Evolutionary conservation across 495 filamentous ascomycete genomes (phyloP).

Genomic region (Amorphotheca resinae): DNA sequence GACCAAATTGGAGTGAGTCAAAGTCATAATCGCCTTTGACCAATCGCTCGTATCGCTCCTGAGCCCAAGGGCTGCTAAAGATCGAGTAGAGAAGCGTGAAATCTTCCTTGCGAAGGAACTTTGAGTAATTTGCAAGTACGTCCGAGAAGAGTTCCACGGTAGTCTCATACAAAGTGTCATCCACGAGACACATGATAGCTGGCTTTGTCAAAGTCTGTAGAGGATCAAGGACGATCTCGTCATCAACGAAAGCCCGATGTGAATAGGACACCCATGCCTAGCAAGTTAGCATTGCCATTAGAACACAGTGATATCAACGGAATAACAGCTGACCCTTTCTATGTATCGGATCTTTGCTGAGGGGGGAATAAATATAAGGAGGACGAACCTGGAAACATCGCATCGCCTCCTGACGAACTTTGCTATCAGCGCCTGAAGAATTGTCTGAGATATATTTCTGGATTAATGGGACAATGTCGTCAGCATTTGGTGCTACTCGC

Average conservation of each 20-base stretch:
- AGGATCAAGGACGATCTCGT: conserved; percentile 37
- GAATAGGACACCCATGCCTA: conserved; percentile 60
- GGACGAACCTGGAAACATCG: conserved; percentile 44
- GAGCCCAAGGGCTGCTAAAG: conserved; percentile 43
- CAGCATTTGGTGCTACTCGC: conserved; percentile 35
- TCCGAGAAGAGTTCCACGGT: conserved; percentile 54
- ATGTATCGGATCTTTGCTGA: no score
- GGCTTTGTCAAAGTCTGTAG: conserved; percentile 42
- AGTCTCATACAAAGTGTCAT: conserved; percentile 40
- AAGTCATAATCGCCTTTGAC: conserved; percentile 48
- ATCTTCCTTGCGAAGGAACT: conserved; percentile 45
- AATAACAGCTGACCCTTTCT: no score
- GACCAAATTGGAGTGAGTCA: conserved; percentile 54
- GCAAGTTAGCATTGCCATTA: conserved; percentile 5
- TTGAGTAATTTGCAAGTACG: conserved; percentile 47
- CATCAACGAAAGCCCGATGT: conserved; percentile 43
- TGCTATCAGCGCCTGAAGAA: not conserved
- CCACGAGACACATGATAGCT: conserved; percentile 42
- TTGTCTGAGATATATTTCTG: conserved; percentile 17
- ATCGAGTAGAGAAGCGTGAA: conserved; percentile 41
- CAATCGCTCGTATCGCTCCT: conserved; percentile 37
- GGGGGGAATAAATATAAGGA: conserved; percentile 1
- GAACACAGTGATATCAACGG: no score
- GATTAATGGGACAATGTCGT: conserved; percentile 38
- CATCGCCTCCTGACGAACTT: conserved; percentile 37